phyloP scores from a whole-genome alignment of 2,329 filamentous ascomycete species.

The Sclerotinia trifoliorum region DNA sequence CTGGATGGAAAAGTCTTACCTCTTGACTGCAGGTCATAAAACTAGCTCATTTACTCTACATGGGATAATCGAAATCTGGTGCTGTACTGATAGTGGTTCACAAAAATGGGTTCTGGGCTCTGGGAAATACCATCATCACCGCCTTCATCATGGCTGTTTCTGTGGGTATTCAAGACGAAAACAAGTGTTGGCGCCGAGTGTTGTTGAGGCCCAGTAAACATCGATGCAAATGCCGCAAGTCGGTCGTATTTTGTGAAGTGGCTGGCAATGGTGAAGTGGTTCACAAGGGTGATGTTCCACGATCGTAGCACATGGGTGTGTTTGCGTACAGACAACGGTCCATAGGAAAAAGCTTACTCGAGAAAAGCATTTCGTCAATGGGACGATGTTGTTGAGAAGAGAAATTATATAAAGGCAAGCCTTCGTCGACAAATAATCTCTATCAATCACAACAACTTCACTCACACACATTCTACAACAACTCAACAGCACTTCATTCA shows the following conservation, averaged over 20 bases:
- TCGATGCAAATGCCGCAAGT: not conserved
- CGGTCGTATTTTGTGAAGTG: not conserved
- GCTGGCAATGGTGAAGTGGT: not conserved
- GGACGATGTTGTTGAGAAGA: not conserved
- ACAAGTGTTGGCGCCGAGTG: not conserved
- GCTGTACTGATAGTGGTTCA: not conserved
- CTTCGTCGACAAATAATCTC: conserved; percentile 7
- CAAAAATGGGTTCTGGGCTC: not conserved
- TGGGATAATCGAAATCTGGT: not conserved
- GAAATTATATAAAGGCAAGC: conserved; percentile 15
- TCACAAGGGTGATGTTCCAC: not conserved
- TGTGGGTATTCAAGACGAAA: not conserved
- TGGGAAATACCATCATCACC: not conserved
- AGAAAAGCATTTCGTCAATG: not conserved
- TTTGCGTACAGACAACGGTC: not conserved
- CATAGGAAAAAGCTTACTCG: not conserved
- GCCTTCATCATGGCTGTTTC: not conserved
- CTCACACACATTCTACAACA: not conserved
- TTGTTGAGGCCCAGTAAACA: not conserved
- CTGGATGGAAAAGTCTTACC: too few relatives aligned
- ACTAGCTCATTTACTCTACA: not conserved
- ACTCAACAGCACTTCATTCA: conserved; percentile 7
- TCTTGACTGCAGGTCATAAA: not conserved
- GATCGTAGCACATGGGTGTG: not conserved
- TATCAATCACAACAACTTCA: conserved; percentile 5